Evolutionary conservation across 352 stramenopile species (phyloP), one percentile per base, ranked within the genome.

Genomic region (Discostella stelligera): DNA sequence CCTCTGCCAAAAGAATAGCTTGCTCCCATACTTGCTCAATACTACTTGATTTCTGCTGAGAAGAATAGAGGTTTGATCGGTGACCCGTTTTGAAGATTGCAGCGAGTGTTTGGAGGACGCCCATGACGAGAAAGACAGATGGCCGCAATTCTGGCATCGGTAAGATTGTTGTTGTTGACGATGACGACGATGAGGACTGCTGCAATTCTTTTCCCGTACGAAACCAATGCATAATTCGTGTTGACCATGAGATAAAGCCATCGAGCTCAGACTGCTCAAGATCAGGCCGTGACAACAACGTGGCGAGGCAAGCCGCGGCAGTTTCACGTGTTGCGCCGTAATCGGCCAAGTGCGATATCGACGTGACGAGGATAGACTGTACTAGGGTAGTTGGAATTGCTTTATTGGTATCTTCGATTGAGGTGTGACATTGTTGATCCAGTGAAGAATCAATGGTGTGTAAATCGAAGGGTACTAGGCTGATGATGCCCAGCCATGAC

Each of bases 401-500:
- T 52, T 21, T 32, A 16, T 63, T 52, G 13, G 21, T 58, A 46
- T 63, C 56, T 18, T 61, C 49, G 25, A 30, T n/a, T 49, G 37
- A 23, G n/a, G 53, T 46, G 30, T 41, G 11, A 59, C 53, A 41
- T 30, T 53, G 13, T 54, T 79, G 7, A 0, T 66, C 61, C 21
- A 81, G 75, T 0, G 94, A 96, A 56, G 94, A 97, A 86, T 99
- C 96, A 66, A 99, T 98, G 0, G 94, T 96, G 56, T 91, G 83
- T 58, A 99, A 93, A 83, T 99, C 94, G 83, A 99, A 99, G 0
- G 97, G 97, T 20, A 99, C 95, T 25, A 99, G 90, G 71, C 95
- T 97, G 46, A 99, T 90, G 83, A 99, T 98, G 10, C 93, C 96
- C 50, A 99, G 88, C 97, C 97, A 99, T 23, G 98, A 90, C 79